phyloP scores from a whole-genome alignment of 2,329 filamentous ascomycete species.

The Rhynchosporium agropyri region DNA sequence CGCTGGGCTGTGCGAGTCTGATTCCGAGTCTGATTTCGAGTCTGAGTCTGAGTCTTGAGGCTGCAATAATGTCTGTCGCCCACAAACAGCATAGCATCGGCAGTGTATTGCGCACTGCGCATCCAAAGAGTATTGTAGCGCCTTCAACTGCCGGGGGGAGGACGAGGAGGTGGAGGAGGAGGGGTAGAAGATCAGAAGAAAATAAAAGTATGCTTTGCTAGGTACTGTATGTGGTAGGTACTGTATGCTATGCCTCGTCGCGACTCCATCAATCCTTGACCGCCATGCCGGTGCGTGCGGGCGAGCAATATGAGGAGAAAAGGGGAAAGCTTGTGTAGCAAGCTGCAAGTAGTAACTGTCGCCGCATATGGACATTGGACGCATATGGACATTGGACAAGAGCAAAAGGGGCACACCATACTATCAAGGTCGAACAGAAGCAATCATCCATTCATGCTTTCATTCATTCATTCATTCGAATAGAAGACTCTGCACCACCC shows the following conservation, averaged over 20 bases:
- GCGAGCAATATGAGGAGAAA: neutral
- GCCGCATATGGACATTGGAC: neutral
- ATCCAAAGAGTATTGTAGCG: constrained; percentile 15
- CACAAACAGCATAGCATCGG: constrained; percentile 3
- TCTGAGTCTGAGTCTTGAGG: too few species aligned
- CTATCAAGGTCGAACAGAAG: too few species aligned
- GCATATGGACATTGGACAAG: neutral
- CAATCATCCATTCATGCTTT: too few species aligned
- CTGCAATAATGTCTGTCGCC: too few species aligned
- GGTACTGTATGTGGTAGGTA: too few species aligned
- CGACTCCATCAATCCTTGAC: too few species aligned
- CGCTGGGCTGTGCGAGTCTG: too few species aligned
- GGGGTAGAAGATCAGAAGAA: constrained; percentile 21
- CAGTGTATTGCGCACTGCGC: too few species aligned
- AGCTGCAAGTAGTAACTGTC: neutral
- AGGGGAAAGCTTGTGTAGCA: constrained; percentile 7
- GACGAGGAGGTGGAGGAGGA: constrained; percentile 5
- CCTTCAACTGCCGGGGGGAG: neutral
- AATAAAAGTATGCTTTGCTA: constrained; percentile 4
- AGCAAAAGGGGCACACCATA: neutral
- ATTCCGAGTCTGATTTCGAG: too few species aligned
- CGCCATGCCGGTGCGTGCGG: neutral
- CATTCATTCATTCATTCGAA: too few species aligned
- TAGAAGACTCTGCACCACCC: neutral
- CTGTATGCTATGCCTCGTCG: too few species aligned